Percentiles rank a stretch among this genome's conserved stretches.
Conservation (phyloP, 805 yeast species). For the Kodamaea kakaduensis region DNA sequence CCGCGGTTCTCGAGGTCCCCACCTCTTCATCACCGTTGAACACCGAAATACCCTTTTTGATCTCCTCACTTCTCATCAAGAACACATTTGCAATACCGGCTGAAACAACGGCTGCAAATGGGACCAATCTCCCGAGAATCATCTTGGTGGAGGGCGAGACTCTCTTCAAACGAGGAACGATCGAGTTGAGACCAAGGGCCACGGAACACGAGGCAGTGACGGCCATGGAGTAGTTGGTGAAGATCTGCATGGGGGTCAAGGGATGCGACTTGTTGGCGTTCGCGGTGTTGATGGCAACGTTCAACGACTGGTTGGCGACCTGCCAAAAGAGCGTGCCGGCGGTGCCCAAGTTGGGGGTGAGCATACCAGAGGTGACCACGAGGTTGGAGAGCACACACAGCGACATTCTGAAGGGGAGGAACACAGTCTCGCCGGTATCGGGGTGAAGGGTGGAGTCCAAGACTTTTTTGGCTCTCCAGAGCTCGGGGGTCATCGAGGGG, state of each 20-base stretch:
- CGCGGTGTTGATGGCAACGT: slow-evolving; percentile 95
- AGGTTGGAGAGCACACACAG: slow-evolving; percentile 89
- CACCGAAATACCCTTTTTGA: slow-evolving; percentile 76
- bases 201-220: slow-evolving; percentile 94
- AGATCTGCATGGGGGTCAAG: slow-evolving; percentile 69
- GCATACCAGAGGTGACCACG: slow-evolving; percentile 96
- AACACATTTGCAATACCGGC: slow-evolving; percentile 97
- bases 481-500: slow-evolving; percentile 64
- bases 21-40: slow-evolving; percentile 58
- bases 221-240: slow-evolving; percentile 78
- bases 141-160: slow-evolving; percentile 67
- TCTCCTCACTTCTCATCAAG: slow-evolving; percentile 93
- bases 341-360: slow-evolving; percentile 88
- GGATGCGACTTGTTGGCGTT: slow-evolving; percentile 96
- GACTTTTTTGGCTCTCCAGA: slow-evolving; percentile 85
- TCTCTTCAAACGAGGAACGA: slow-evolving; percentile 79
- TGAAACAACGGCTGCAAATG: slow-evolving; percentile 97
- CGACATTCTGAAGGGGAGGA: slow-evolving; percentile 95
- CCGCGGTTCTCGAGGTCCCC: slow-evolving; percentile 77
- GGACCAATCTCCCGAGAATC: slow-evolving; percentile 82
- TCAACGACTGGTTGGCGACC: slow-evolving; percentile 92
- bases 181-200: slow-evolving; percentile 85
- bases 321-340: slow-evolving; percentile 97
- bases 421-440: slow-evolving; percentile 90
- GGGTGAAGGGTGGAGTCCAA: slow-evolving; percentile 95